Evolutionary conservation across 202 grass and related monocot genomes (phyloP), one percentile per base, ranked within the genome.

Genomic region (Carex sylvatica): DNA sequence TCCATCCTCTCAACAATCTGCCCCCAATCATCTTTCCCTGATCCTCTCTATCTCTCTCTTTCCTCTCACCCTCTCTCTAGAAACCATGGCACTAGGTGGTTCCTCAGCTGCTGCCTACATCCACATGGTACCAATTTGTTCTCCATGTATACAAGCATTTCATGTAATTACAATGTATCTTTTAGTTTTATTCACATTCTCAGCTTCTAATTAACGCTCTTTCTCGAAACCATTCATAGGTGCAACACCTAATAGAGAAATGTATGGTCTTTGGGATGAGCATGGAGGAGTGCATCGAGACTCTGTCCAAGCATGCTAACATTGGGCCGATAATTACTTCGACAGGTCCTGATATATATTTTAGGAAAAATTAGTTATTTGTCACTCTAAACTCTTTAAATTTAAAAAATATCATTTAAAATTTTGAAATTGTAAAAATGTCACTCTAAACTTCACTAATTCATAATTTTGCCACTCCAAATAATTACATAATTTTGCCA

Each of bases 241-340:
- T 97, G 46, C 94, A 97, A 66, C 89, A 97, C 55, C 89, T 97
- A 84, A 97, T 97, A 18, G 94, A 97, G 84, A 90, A 38, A 42
- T 97, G 94, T 79, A 85, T 97, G 74, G 82, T 90, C 62, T 93
- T 91, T 65, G 89, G 89, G 82, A 93, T 97, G 94, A 93, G 82
- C 91, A 92, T 97, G 91, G 94, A 97, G 74, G 94, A 97, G 87
- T 97, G 91, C 86, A 87, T 92, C 83, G 91, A 91, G 62, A 82
- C 86, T 69, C 87, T 97, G 53, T 64, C 87, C 46, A 87, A 90
- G 84, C 91, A 85, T 81, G 91, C 94, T 67, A 83, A 93, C 49
- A 84, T 97, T 22, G 88, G 80, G 44, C 89, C 94, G 0, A 75
- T 84, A 70, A 86, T 93, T 80, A 90, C 94, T 23, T 97, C 94